Base-by-base conservation (phyloP, 177 flowering plant genomes). In the Vitis hybrid region DNA sequence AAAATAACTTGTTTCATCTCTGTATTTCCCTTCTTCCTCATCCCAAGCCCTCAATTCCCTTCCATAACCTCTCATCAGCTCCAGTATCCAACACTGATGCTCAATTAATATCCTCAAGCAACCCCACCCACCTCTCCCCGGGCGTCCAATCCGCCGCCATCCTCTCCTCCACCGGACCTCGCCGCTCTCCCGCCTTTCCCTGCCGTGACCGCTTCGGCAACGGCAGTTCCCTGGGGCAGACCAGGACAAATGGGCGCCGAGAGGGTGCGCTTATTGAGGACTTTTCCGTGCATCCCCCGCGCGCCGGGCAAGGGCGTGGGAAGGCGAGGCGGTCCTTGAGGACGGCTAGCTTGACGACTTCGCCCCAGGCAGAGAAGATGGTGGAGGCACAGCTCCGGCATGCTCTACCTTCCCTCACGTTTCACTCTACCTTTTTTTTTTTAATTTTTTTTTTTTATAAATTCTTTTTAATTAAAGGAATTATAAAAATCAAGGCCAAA, bases 321-420 rank as follows among this genome's bases (percentile, higher is more conserved):
- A 95, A 89, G 4, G 97, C 76, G 41, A 11, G 58, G 24, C 90
- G 81, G 80, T 90, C 94, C 71, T 91, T 94, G 77, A 92, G 83
- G 50, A 92, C 82, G 32, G 98, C 93, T 70, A 92, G 97, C 46
- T 88, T 86, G 41, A 91, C 98, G 63, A 94, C 85, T 73, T 89
- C 90, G 9, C 98, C 98, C 78, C 91, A 90, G 70, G 97, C 89
- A 80, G 98, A 94, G 93, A 94, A 92, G 87, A 94, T 86, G 18
- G 97, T 90, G 90, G 46, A 35, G 46, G 46, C 6, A 35, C 46
- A 35, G 46, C 46, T 35, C 46, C 46, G 46, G 46, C 46, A 35
- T 35, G 1, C 46, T 27, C 27, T 27, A 7, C 46, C 46, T 35
- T 35, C 46, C 46, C 8, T 35, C 46, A 35, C 6, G 6, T 35